Evolutionary conservation across 306 rosid species (phyloP), one percentile per base, ranked within the genome.

Genomic region (Rosa chinensis): DNA sequence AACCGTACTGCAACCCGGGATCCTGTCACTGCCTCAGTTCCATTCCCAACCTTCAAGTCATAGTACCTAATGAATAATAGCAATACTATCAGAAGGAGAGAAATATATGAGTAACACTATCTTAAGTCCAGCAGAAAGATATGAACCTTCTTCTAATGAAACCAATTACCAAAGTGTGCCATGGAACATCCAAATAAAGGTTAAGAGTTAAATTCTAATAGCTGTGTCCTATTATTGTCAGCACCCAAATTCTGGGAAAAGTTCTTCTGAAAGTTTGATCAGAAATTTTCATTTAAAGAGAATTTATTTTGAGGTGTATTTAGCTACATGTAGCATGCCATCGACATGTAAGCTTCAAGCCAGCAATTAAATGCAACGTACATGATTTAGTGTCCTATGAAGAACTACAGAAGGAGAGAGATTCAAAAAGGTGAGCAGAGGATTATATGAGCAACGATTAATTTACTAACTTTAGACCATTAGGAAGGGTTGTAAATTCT

Each of bases 1-100:
- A 90, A 90, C 90, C 97, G 80, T 91, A 94, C 99, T 85, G 99
- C 99, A 75, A 94, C 99, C 78, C 97, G 97, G 44, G 99, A 92
- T 86, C 99, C 99, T 77, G 84, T 89, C 85, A 82, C 92, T 14
- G 99, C 99, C 89, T 91, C 82, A 47, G 86, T 80, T 91, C 99
- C 99, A 78, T 59, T 28, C 44, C 99, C 99, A 49, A 92, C 93
- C 88, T 91, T 94, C 92, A 94, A 85, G 84, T 94, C 99, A 80
- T 94, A 94, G 90, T 92, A 94, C 94, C 97, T 92, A 89, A 87
- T 70, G 72, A 77, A 67, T 72, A 40, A 61, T 39, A 20, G 49
- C 74, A 74, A 35, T 70, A 67, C 25, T 83, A 64, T 77, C 52
- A 39, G 23, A 53, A 53, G 61, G 61, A 55, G 61, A 55, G 61